A percentile compares a stretch with the other conserved stretches of the same genome.
Evolutionary conservation across 805 yeast genomes (phyloP).

Genomic region (Danielia oregonensis): DNA sequence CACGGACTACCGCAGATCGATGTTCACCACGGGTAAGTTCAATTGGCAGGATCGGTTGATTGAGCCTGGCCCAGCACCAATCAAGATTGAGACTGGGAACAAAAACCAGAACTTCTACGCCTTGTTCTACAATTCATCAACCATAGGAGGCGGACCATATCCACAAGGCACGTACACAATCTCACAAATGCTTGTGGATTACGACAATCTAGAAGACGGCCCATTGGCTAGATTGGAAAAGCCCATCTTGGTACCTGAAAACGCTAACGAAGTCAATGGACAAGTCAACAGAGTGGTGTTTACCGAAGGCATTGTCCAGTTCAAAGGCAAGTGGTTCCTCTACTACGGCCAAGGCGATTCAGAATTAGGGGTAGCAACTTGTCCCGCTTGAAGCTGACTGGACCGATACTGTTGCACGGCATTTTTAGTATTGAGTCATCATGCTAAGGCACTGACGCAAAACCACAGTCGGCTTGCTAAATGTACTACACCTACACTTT

Average conservation of each 20-base stretch:
- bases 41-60: slow-evolving; percentile 33
- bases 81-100: slow-evolving; percentile 23
- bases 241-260: slow-evolving; percentile 34
- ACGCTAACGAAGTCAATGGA: slow-evolving; percentile 32
- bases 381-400: too few species aligned
- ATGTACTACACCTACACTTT: too few species aligned
- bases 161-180: slow-evolving; percentile 31
- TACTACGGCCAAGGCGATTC: slow-evolving; percentile 44
- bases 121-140: slow-evolving; percentile 36
- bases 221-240: slow-evolving; percentile 36
- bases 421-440: neutral
- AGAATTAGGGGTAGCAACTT: slow-evolving; percentile 40
- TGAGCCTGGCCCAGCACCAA: slow-evolving; percentile 42
- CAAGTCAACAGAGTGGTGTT: slow-evolving; percentile 42
- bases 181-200: slow-evolving; percentile 40
- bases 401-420: neutral
- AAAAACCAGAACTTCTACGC: slow-evolving; percentile 29
- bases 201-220: slow-evolving; percentile 30
- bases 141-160: slow-evolving; percentile 32
- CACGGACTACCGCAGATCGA: slow-evolving; percentile 15
- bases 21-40: slow-evolving; percentile 27
- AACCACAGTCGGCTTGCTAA: too few species aligned
- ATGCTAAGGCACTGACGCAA: neutral
- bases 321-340: slow-evolving; percentile 38
- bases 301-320: slow-evolving; percentile 42